These are phyloP conservation scores for Dothideomycetidae sp. DNA, from an alignment of 2,329 filamentous ascomycete species.

Conservation along the genomic window DNA sequence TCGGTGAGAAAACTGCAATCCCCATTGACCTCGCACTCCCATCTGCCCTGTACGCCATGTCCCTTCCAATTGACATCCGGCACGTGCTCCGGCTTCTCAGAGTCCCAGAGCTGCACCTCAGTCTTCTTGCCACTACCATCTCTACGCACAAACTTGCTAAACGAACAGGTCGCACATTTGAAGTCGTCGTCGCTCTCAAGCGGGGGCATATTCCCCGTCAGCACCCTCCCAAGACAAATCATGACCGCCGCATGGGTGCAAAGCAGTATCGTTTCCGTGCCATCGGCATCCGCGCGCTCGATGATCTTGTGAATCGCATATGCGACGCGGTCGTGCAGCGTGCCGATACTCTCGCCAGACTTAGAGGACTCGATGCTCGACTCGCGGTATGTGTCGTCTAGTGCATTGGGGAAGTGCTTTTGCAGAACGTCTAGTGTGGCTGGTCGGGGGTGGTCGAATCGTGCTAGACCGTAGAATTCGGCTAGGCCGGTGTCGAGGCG, in stretches of 20 bases:
- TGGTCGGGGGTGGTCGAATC: slow-evolving; percentile 72
- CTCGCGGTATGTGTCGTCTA: slow-evolving; percentile 30
- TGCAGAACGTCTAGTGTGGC: slow-evolving; percentile 50
- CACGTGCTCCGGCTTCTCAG: slow-evolving; percentile 22
- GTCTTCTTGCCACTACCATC: slow-evolving; percentile 11
- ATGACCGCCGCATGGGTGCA: slow-evolving; percentile 84
- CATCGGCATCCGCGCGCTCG: slow-evolving; percentile 51
- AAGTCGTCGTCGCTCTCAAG: slow-evolving; percentile 66
- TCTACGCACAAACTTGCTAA: slow-evolving; percentile 52
- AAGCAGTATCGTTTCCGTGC: slow-evolving; percentile 54
- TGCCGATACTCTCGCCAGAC: slow-evolving; percentile 63
- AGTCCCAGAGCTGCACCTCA: slow-evolving; percentile 17
- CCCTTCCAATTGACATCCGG: slow-evolving; percentile 42
- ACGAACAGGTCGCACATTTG: slow-evolving; percentile 64
- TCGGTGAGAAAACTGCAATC: slow-evolving; percentile 69
- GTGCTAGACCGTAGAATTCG: slow-evolving; percentile 84
- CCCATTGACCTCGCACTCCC: slow-evolving; percentile 67
- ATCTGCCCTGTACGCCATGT: slow-evolving; percentile 56
- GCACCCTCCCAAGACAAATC: slow-evolving; percentile 67
- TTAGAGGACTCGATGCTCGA: slow-evolving; percentile 53
- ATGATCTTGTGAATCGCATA: slow-evolving; percentile 57
- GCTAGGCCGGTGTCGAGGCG: slow-evolving; percentile 35
- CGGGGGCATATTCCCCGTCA: slow-evolving; percentile 65
- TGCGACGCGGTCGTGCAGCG: slow-evolving; percentile 69
- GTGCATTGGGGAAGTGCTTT: slow-evolving; percentile 49